Base-by-base conservation (phyloP, 805 yeast genomes). In the Candida coquimbonensis region DNA sequence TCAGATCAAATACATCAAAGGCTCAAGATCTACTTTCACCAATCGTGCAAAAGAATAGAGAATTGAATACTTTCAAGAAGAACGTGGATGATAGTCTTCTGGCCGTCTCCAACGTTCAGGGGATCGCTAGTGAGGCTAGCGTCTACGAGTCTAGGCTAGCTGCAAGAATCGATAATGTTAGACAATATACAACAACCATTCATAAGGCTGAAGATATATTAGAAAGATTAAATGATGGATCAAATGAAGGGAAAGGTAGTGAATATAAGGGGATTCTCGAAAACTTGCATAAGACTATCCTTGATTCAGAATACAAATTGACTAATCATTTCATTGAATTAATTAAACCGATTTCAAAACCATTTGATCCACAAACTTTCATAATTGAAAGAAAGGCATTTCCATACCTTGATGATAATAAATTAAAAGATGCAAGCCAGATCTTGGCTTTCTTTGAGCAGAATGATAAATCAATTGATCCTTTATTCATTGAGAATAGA, bases 11-110 rank as follows among this genome's bases (percentile, higher is more conserved):
- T 43, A 73, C 89, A 7, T 59, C 69, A 24, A 69, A 71, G 21
- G 83, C 91, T 1, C 78, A 80, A 48, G 63, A 66, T 29, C 73
- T 85, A 24, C 78, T 91, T 54, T 75, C 78, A 42, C 96, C 97
- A 1, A 77, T 87, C 39, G 71, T 85, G 36, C 71, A 74, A 8
- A 78, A 79, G 47, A 83, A 85, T 42, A 78, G 77, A 51, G 67
- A 70, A 45, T 62, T 83, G 46, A 77, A 77, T 35, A 61, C 70
- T 1, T 73, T 78, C 50, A 81, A 80, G 53, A 61, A 66, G 36
- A 82, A 81, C 51, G 75, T 82, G 40, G 81, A 78, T 41, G 70
- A 73, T 29, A 77, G 82, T 3, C 60, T 79, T 44, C 63, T 64
- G 34, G 63, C 78, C 1, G 68, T 73, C 21, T 68, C 74, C 44